Evolutionary conservation across 2,329 filamentous ascomycete species (phyloP), one percentile per base, ranked within the genome.

Genomic region (Simplicillium sp.): DNA sequence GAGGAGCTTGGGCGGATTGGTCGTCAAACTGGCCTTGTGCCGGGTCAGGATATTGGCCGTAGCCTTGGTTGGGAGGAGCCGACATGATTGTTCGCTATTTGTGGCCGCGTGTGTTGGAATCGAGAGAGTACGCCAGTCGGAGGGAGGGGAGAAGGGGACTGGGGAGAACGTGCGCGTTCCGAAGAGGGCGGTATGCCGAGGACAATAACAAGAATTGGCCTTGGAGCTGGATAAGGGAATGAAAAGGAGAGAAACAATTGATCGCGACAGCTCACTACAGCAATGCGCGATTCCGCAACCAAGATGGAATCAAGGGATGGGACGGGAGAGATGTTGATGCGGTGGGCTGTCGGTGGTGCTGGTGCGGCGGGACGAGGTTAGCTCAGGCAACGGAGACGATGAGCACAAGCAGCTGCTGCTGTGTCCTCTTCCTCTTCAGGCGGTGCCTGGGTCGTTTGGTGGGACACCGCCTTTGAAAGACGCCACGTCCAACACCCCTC

Each of bases 21-120:
- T 62, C 65, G 29, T 45, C 58, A 36, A 53, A 52, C 43, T 69
- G 62, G 46, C 56, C 59, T 45, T 66, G 64, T 46, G 64, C 63
- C 46, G 62, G 58, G 40, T 38, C 52, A 28, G 67, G 66, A 47
- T 65, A 66, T 50, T 74, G 69, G 61, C 68, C 67, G 56, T 72
- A 70, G 60, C 67, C 70, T 46, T 77, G 71, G 51, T 66, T 64
- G 47, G 71, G 71, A 54, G 73, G 73, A 53, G 72, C 72, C 54
- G 75, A 73, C 75, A 79, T 79, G 57, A 55, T 65, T 54, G 49
- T 46, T 15, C 36, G 44, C 43, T 44, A 42, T 15, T 13, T n/a
- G 12, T n/a, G 15, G 31, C 12, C 31, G 31, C 15, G 12, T 33
- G 7, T 15, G 31, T 33, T n/a, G 6, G 15, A n/a, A 33, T 13